Evolutionary conservation across 164 flowering plant genomes (phyloP), one percentile per base, ranked within the genome.

Genomic region (Taxillus chinensis): DNA sequence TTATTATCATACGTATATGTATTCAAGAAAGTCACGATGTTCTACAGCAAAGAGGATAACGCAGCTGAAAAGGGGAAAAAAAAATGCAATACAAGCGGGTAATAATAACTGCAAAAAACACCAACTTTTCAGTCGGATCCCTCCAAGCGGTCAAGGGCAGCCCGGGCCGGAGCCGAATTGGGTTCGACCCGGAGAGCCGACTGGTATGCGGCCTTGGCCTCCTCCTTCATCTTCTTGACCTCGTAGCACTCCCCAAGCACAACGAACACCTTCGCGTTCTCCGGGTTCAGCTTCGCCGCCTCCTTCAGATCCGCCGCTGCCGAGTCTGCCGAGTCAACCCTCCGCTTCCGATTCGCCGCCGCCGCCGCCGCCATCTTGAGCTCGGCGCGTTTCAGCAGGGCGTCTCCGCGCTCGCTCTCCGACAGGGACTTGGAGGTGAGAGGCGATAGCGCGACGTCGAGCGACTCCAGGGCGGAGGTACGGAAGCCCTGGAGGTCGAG

Each of bases 331-430:
- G 76, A 65, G 9, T 76, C 75, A 37, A 74, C 70, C 45, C 73
- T 74, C 57, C 68, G 69, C 76, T 14, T 11, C 51, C 13, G 51
- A 11, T 14, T 10, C 12, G 6, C 6, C 5, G 6, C 45, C 45
- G 5, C 46, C 51, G 51, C 51, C 7, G 77, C 54, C 41, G 55
- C 77, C 37, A 84, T 46, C 78, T 68, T 80, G 68, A 91, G 45
- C 82, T 88, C 90, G 0, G 92, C 98, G 48, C 98, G 66, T 74
- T 78, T 86, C 63, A 75, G 70, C 59, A 89, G 66, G 61, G 98
- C 91, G 59, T 89, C 96, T 2, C 83, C 92, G 6, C 70, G 71
- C 73, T 91, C 98, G 14, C 38, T 50, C 6, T 50, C 78, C 41
- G 77, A 62, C 53, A 91, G 70, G 14, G 84, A 75, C 62, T 79